Evolutionary conservation across 2,329 filamentous ascomycete species (phyloP), one percentile per base, ranked within the genome.

Genomic region (Fusarium sp.): DNA sequence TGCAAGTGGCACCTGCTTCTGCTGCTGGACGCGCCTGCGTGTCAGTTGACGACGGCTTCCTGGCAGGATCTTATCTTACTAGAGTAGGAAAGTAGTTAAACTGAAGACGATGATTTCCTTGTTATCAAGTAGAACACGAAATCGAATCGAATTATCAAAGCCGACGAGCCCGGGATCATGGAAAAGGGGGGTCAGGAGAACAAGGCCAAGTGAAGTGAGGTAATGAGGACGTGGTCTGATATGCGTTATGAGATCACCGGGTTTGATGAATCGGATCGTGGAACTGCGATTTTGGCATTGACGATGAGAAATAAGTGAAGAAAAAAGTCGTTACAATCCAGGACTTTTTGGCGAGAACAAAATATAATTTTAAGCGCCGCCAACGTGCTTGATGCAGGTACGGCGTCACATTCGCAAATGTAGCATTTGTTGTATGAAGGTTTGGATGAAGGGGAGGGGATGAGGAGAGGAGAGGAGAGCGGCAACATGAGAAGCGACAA

Each of bases 201-300:
- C 38, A 13, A 42, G 34, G 43, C 39, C 50, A 58, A 34, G 56
- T 21, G 26, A 59, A 60, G 55, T 63, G 60, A 72, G 69, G 66
- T 49, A 59, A 66, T 45, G 61, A 40, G 58, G 55, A 65, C 26
- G 72, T 74, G 72, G 72, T 65, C 72, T 74, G 72, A 74, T 72
- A 65, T 70, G 68, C 55, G 61, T 34, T 57, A 72, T 74, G 72
- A 73, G 69, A 66, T 72, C 60, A 67, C 69, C 64, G 44, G 61
- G 53, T 55, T 61, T 15, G 55, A 28, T 19, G 50, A 55, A 55
- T 40, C 28, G 33, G 47, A 56, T 57, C 49, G 26, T 52, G 33
- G 46, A 31, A 21, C 40, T 47, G 21, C 11, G 19, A 42, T 17
- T 55, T 9, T 63, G 38, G 21, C 40, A 21, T 34, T 43, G 24